Conservation (phyloP, 208 protist species). For the Polymyxa betae region DNA sequence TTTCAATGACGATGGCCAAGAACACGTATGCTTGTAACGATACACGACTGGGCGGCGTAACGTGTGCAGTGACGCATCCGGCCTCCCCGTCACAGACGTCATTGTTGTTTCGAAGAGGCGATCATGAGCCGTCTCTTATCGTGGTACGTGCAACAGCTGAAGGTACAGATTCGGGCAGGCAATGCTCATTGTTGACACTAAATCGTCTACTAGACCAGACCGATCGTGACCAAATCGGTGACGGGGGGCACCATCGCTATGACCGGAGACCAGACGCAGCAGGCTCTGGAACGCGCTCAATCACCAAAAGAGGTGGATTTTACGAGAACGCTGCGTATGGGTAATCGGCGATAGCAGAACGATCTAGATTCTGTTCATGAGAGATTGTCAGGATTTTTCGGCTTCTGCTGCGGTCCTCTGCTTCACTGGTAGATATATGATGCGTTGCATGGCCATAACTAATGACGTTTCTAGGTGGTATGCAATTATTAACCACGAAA, state of each 20-base stretch:
- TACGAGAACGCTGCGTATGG: neutral
- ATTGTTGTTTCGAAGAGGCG: neutral
- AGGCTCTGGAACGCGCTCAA: neutral
- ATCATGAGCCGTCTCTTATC: neutral
- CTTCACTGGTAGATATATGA: neutral
- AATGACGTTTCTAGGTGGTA: neutral
- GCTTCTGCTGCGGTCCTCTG: neutral
- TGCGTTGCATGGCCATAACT: neutral
- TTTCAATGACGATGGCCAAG: too few relatives aligned
- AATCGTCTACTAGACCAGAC: neutral
- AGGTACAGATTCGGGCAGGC: neutral
- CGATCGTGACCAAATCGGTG: constrained; percentile 4
- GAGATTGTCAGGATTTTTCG: neutral
- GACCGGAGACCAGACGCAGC: constrained; percentile 18
- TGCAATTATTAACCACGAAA: neutral
- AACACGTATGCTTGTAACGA: too few relatives aligned
- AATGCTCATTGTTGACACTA: neutral
- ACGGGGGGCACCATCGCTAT: neutral
- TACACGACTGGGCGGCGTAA: too few relatives aligned
- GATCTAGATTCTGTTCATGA: neutral
- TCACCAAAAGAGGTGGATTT: neutral
- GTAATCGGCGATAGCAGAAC: neutral
- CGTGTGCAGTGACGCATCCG: too few relatives aligned
- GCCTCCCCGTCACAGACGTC: too few relatives aligned
- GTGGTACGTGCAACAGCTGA: neutral